Evolutionary conservation across 139 green algal species (phyloP).

Genomic region (Eudorina sp.): DNA sequence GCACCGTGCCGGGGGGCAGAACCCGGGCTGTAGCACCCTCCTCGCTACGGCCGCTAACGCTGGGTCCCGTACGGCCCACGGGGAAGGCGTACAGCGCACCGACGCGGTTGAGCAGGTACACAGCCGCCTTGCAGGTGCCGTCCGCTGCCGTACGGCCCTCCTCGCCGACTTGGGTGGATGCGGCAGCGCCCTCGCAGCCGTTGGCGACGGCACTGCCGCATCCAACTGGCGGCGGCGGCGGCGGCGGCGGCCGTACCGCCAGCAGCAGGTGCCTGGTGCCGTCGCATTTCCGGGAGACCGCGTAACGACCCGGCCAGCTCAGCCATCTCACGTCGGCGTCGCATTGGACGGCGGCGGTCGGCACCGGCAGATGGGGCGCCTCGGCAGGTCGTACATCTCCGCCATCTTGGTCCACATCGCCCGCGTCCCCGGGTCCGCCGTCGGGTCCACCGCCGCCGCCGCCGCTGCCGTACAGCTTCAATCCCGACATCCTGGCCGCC

Average conservation of each 20-base stretch:
- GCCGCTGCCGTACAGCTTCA: neutral
- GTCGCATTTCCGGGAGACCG: constrained; percentile 50
- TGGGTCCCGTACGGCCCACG: neutral
- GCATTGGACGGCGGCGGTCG: neutral
- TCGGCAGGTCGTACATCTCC: too few species aligned
- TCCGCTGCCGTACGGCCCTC: too few species aligned
- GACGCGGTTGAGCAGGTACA: constrained; percentile 53
- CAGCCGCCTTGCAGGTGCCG: neutral
- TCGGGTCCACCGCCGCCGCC: too few species aligned
- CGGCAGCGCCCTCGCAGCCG: neutral
- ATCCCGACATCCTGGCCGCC: constrained; percentile 1
- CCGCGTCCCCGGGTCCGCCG: too few species aligned
- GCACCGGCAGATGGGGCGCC: constrained; percentile 2
- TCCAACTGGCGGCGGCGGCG: too few species aligned
- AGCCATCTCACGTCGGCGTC: constrained; percentile 23
- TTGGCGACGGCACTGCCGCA: neutral
- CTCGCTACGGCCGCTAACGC: neutral
- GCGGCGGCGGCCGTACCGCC: neutral
- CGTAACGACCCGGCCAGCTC: constrained; percentile 49
- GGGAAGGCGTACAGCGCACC: constrained; percentile 52
- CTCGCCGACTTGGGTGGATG: too few species aligned
- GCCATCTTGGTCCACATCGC: too few species aligned
- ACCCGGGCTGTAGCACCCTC: too few species aligned
- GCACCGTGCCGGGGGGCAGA: constrained; percentile 48
- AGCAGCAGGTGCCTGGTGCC: constrained; percentile 57